Percentiles rank a stretch among this genome's conserved stretches.
Evolutionary conservation across 2,329 filamentous ascomycete species (phyloP).

Genomic region (Phialophora expanda): DNA sequence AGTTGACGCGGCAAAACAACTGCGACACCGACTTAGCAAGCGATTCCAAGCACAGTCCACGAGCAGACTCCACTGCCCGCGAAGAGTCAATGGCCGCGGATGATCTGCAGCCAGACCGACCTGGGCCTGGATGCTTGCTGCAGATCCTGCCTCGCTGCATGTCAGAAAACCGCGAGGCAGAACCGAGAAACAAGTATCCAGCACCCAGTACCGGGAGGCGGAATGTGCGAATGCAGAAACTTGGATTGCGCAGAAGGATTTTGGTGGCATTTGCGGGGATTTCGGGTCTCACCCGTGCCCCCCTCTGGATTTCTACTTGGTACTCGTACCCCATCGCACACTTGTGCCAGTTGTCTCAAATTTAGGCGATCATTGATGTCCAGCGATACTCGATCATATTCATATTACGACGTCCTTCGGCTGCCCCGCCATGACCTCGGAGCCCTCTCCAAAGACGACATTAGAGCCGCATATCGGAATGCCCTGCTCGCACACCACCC

Average conservation of each 20-base stretch:
- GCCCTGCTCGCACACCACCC: conserved; percentile 65
- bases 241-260: conserved; percentile 1
- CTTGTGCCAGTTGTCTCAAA: background rate
- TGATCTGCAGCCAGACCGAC: conserved; percentile 16
- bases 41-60: conserved; percentile 8
- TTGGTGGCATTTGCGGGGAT: conserved; percentile 15
- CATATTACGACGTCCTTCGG: conserved; percentile 49
- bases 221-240: background rate
- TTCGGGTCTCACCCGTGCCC: background rate
- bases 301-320: background rate
- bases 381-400: conserved; percentile 16
- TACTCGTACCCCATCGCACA: background rate
- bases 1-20: conserved; percentile 22
- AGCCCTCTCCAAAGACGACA: conserved; percentile 47
- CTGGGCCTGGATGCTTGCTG: conserved; percentile 13
- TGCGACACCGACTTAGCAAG: conserved; percentile 11
- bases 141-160: conserved; percentile 6
- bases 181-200: conserved; percentile 10
- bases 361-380: conserved; percentile 22
- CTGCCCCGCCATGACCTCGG: conserved; percentile 42
- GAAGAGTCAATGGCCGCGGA: conserved; percentile 13
- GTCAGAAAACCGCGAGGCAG: conserved; percentile 8
- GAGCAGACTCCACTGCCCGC: conserved; percentile 3
- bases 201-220: background rate
- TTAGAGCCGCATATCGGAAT: conserved; percentile 62